phyloP scores from a whole-genome alignment of 352 stramenopile species.

The Phytophthora megakarya region DNA sequence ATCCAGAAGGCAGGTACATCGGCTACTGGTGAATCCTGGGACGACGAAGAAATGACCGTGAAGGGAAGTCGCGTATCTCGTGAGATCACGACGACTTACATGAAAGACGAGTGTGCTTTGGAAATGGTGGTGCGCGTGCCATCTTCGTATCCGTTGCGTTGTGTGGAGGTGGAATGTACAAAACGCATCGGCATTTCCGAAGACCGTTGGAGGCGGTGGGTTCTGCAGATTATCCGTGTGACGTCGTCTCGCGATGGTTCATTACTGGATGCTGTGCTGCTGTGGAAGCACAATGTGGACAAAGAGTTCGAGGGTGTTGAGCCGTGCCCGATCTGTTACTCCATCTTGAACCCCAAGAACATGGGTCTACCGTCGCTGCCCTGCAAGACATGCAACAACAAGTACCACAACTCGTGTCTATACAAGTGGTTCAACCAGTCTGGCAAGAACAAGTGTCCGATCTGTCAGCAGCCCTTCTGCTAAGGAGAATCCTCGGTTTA shows the following conservation, averaged over 20 bases:
- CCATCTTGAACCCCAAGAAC: conserved; percentile 91
- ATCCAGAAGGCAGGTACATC: conserved; percentile 64
- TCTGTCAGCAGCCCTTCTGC: conserved; percentile 91
- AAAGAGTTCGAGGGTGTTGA: conserved; percentile 93
- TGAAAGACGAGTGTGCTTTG: conserved; percentile 93
- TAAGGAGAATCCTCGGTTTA: conserved; percentile 34
- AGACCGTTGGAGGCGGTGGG: conserved; percentile 92
- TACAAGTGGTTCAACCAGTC: conserved; percentile 96
- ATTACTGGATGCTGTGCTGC: conserved; percentile 89
- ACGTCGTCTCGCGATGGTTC: conserved; percentile 90
- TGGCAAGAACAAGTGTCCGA: conserved; percentile 93
- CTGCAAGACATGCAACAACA: conserved; percentile 93
- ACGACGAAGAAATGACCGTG: conserved; percentile 85
- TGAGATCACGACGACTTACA: conserved; percentile 91
- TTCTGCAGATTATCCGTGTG: conserved; percentile 93
- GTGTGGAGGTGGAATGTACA: conserved; percentile 91
- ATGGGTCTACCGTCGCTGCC: conserved; percentile 87
- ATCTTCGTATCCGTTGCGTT: conserved; percentile 87
- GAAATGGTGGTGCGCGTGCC: conserved; percentile 92
- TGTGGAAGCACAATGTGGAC: conserved; percentile 94
- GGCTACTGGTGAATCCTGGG: conserved; percentile 47
- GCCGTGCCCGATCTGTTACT: conserved; percentile 93
- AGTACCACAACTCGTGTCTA: conserved; percentile 93
- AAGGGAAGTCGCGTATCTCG: conserved; percentile 86
- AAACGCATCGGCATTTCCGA: conserved; percentile 91